phyloP scores from a whole-genome alignment of 345 rosid species.

The Salix brachista region DNA sequence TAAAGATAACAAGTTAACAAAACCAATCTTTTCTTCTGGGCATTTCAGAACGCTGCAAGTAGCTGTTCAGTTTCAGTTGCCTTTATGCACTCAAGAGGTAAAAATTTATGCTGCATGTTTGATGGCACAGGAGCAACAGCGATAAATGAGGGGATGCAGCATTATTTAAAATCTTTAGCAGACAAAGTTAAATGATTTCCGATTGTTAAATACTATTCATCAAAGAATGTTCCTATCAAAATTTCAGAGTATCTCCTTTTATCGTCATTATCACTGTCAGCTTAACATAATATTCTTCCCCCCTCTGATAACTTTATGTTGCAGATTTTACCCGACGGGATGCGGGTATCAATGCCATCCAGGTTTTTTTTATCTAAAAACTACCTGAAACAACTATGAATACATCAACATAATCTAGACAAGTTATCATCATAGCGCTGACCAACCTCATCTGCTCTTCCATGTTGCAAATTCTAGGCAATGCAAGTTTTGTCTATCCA shows the following conservation, averaged over 20 bases:
- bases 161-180: background rate
- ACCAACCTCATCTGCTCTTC: background rate
- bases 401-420: background rate
- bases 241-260: constrained; percentile 16
- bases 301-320: background rate
- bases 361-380: background rate
- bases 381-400: constrained; percentile 1
- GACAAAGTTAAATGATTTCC: background rate
- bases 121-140: background rate
- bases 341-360: constrained; percentile 3
- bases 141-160: background rate
- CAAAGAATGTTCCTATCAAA: constrained; percentile 4
- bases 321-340: background rate
- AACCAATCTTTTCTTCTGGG: background rate
- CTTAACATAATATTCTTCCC: constrained; percentile 5
- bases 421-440: background rate
- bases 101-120: background rate
- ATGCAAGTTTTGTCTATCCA: background rate
- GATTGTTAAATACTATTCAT: background rate
- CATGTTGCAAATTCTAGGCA: background rate
- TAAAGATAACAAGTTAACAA: background rate
- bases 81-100: background rate
- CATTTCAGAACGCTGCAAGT: background rate
- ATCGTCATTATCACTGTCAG: constrained; percentile 26
- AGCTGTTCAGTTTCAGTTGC: background rate